Percentiles rank a stretch among this genome's conserved stretches.
These are phyloP conservation scores for Withania somnifera DNA, from an alignment of 305 asterid genomes.

Conservation along the genomic window DNA sequence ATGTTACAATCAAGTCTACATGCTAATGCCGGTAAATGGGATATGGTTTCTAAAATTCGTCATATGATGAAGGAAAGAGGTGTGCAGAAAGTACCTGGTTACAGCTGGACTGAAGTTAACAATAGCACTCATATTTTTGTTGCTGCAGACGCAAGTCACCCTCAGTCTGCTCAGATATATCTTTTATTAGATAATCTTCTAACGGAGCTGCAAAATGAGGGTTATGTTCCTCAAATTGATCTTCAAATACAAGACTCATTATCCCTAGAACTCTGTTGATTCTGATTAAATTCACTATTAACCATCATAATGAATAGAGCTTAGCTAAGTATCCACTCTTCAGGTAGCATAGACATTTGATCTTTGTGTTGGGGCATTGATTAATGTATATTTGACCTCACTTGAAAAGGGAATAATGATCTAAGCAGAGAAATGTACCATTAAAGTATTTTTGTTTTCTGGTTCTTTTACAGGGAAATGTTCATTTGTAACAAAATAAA, in stretches of 20 bases:
- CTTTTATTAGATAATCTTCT: slow-evolving; percentile 36
- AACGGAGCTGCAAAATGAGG: slow-evolving; percentile 55
- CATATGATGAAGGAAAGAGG: slow-evolving; percentile 61
- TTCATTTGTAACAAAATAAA: neutral
- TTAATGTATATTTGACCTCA: neutral
- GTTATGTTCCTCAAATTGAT: slow-evolving; percentile 20
- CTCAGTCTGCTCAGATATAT: slow-evolving; percentile 43
- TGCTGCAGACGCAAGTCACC: slow-evolving; percentile 69
- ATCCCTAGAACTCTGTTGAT: slow-evolving; percentile 8
- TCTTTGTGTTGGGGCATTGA: neutral
- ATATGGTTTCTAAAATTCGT: slow-evolving; percentile 49
- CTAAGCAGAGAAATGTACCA: neutral
- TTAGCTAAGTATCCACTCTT: neutral
- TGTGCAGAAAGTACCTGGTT: slow-evolving; percentile 64
- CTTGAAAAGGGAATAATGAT: neutral
- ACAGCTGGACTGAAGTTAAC: slow-evolving; percentile 71
- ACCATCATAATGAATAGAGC: neutral
- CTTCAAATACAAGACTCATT: slow-evolving; percentile 1
- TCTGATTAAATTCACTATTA: neutral
- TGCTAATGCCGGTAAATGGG: slow-evolving; percentile 60
- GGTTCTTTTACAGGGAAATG: neutral
- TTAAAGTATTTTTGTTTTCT: neutral
- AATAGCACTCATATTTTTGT: slow-evolving; percentile 51
- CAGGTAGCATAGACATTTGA: neutral
- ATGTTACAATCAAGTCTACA: slow-evolving; percentile 62